A percentile compares a stretch with the other conserved stretches of the same genome.
phyloP scores from a whole-genome alignment of 805 yeast genomes.

The Saturnispora halmiae region DNA sequence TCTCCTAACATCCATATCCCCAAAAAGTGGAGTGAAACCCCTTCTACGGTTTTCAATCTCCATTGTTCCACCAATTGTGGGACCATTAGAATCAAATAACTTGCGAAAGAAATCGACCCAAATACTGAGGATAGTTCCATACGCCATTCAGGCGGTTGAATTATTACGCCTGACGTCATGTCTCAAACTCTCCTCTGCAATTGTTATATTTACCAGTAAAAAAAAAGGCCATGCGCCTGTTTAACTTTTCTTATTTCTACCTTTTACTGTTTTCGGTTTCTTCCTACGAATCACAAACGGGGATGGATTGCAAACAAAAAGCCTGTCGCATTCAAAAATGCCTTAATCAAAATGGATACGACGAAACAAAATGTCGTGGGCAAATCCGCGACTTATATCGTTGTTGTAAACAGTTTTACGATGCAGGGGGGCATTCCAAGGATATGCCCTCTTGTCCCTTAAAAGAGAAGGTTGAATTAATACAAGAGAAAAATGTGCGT shows the following conservation, averaged over 20 bases:
- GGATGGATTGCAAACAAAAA: conserved; percentile 56
- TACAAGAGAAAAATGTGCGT: too few relatives aligned
- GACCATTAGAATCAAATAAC: conserved; percentile 68
- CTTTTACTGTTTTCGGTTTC: not conserved
- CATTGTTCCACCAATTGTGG: conserved; percentile 80
- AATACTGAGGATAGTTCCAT: conserved; percentile 44
- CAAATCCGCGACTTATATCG: conserved; percentile 61
- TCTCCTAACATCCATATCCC: conserved; percentile 69
- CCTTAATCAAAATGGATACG: conserved; percentile 47
- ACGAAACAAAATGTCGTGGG: conserved; percentile 66
- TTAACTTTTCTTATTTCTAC: not conserved
- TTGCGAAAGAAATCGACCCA: conserved; percentile 66
- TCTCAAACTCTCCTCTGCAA: not conserved
- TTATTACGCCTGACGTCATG: too few relatives aligned
- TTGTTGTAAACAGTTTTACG: conserved; percentile 66
- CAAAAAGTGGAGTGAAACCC: conserved; percentile 61
- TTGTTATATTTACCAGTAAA: not conserved
- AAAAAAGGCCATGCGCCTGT: too few relatives aligned
- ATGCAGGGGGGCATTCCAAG: conserved; percentile 41
- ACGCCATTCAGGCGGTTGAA: conserved; percentile 1
- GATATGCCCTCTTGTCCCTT: conserved; percentile 73
- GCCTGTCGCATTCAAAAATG: conserved; percentile 87
- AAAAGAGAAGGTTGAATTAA: conserved; percentile 3
- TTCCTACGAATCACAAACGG: too few relatives aligned
- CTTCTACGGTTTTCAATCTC: conserved; percentile 66